phyloP scores from a whole-genome alignment of 345 rosid species.

The Dipteronia dyeriana region DNA sequence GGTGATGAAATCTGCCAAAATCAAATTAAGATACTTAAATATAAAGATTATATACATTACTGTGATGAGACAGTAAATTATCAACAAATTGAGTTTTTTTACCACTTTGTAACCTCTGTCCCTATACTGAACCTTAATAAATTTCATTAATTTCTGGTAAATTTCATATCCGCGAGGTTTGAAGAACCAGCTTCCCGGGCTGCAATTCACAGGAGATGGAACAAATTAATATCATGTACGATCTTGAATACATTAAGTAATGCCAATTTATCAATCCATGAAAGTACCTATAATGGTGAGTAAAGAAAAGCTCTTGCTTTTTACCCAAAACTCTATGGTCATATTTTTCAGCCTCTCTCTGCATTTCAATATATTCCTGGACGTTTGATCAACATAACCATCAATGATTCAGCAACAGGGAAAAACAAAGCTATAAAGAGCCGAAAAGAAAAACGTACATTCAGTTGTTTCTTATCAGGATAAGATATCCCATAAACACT shows the following conservation, averaged over 20 bases:
- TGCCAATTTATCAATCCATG: conserved; percentile 6
- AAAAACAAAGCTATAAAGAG: not conserved
- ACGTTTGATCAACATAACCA: conserved; percentile 15
- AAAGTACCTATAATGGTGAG: conserved; percentile 71
- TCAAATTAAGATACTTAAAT: no score
- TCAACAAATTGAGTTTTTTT: conserved; percentile 4
- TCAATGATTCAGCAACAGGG: no score
- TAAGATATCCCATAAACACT: conserved; percentile 98
- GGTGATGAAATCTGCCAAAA: conserved; percentile 80
- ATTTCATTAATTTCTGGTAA: conserved; percentile 79
- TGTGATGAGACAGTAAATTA: conserved; percentile 1
- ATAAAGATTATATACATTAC: no score
- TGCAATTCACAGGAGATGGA: conserved; percentile 36
- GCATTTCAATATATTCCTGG: conserved; percentile 67
- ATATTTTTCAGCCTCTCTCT: conserved; percentile 90
- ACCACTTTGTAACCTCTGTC: conserved; percentile 93
- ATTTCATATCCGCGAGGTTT: conserved; percentile 84
- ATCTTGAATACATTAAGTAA: conserved; percentile 11
- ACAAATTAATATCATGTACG: conserved; percentile 18
- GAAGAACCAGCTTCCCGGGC: conserved; percentile 99
- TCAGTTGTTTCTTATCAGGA: conserved; percentile 82
- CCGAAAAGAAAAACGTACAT: conserved; percentile 41
- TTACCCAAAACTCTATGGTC: conserved; percentile 86
- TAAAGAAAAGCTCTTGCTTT: conserved; percentile 92
- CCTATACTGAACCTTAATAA: conserved; percentile 72